Conservation (phyloP, 768 basidiomycete species). For the Mrakia blollopis region DNA sequence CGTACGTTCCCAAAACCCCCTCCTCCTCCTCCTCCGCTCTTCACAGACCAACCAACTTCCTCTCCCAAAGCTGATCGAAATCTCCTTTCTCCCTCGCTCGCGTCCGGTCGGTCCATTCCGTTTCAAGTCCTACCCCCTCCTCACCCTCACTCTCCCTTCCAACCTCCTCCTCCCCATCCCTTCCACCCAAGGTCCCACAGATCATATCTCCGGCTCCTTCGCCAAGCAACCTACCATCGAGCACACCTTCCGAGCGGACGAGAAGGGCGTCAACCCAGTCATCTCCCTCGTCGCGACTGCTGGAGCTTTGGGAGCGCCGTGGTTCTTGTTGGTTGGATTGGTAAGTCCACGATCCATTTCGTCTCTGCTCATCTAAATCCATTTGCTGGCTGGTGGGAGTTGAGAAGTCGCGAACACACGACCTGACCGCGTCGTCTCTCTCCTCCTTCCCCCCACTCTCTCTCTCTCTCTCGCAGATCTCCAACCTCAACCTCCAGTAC, state of each 20-base stretch:
- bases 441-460: neutral
- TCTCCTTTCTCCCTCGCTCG: neutral
- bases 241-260: slow-evolving; percentile 31
- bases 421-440: neutral
- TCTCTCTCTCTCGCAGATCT: neutral
- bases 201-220: slow-evolving; percentile 22
- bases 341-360: slow-evolving; percentile 8
- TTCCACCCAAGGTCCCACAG: neutral
- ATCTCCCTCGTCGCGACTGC: slow-evolving; percentile 19
- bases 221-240: slow-evolving; percentile 19
- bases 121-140: slow-evolving; percentile 28
- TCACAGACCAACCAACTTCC: neutral
- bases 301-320: slow-evolving; percentile 19
- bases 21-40: neutral
- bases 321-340: slow-evolving; percentile 12
- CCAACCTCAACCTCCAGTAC: slow-evolving; percentile 21
- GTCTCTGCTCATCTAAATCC: neutral
- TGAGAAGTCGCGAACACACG: no score
- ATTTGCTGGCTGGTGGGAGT: no score
- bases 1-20: no score
- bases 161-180: slow-evolving; percentile 1
- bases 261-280: slow-evolving; percentile 24
- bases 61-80: neutral
- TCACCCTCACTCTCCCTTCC: slow-evolving; percentile 25
- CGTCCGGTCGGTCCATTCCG: neutral